Evolutionary conservation across 768 basidiomycete genomes (phyloP), one percentile per base, ranked within the genome.

Genomic region (Boletus pseudopeckii): DNA sequence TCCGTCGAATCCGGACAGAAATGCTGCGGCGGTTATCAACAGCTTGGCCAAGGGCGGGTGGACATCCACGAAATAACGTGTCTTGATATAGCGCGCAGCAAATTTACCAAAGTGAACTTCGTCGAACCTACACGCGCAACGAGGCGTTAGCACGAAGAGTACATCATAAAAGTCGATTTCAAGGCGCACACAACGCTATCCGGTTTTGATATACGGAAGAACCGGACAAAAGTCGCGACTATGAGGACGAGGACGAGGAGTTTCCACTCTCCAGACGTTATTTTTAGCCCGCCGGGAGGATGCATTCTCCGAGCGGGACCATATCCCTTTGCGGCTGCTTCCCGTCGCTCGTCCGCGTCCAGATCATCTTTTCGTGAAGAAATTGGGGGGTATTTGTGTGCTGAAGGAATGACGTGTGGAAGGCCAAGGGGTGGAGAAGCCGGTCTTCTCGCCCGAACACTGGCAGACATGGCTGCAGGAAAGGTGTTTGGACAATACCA

Each of bases 61-160:
- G 2, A 99, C 96, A 69, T 99, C 97, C 65, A 90, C 87, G 64
- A 89, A 93, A 71, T 92, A 94, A 58, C 85, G 81, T 37, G 88
- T 86, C 76, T 91, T 91, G 78, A 98, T 90, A 67, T 98, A 98
- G 66, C 90, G 90, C 44, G 83, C 79, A 7, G 96, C 93, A 66
- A 98, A 98, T 71, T 97, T 97, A 55, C 96, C 96, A 70, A 98
- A 98, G 69, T 98, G 96, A 0, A 98, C 96, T 71, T 98, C 96
- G 68, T 98, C 96, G 70, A 98, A 98, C 40, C 95, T 97, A 63
- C 22, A 56, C 3, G 42, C 5, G 43, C 33, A 32, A 48, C 15
- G 14, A 32, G 28, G 33, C 5, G 26, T 53, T n/a, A 64, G 53
- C 37, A 22, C 30, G 7, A 8, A 37, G 32, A 38, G 1, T 20